A percentile compares a stretch with the other conserved stretches of the same genome.
These are phyloP conservation scores for Globisporangium viniferum DNA, from an alignment of 352 stramenopile genomes.

Conservation along the genomic window DNA sequence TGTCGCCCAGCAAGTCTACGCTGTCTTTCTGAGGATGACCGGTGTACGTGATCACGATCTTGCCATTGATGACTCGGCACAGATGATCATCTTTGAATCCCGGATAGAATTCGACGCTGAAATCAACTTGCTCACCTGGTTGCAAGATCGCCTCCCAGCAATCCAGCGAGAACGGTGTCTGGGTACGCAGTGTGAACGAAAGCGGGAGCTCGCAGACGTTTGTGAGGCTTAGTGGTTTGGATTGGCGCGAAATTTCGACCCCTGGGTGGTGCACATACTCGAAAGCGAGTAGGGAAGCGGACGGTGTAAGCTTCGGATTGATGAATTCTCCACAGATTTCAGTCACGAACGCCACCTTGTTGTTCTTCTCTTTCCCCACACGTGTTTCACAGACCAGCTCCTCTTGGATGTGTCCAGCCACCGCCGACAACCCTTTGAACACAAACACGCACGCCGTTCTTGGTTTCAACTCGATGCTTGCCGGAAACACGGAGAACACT, in stretches of 20 bases:
- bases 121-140: constrained; percentile 65
- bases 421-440: constrained; percentile 83
- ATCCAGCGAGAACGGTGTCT: constrained; percentile 91
- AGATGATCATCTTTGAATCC: constrained; percentile 90
- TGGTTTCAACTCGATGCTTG: constrained; percentile 91
- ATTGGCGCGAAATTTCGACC: constrained; percentile 57
- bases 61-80: constrained; percentile 84
- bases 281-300: constrained; percentile 70
- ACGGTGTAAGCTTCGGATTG: constrained; percentile 83
- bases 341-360: constrained; percentile 85
- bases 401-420: constrained; percentile 68
- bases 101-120: constrained; percentile 93
- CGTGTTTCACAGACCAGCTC: constrained; percentile 89
- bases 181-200: constrained; percentile 87
- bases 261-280: constrained; percentile 85
- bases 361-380: constrained; percentile 91
- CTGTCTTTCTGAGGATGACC: constrained; percentile 90
- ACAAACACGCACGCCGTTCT: constrained; percentile 92
- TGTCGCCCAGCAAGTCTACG: constrained; percentile 87
- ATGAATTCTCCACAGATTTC: constrained; percentile 90
- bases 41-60: constrained; percentile 81
- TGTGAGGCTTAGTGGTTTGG: constrained; percentile 73
- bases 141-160: constrained; percentile 87
- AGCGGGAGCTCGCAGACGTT: constrained; percentile 89
- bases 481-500: constrained; percentile 89